Evolutionary conservation across 139 green algal genomes (phyloP), one percentile per base, ranked within the genome.

Genomic region (Eudorina sp.): DNA sequence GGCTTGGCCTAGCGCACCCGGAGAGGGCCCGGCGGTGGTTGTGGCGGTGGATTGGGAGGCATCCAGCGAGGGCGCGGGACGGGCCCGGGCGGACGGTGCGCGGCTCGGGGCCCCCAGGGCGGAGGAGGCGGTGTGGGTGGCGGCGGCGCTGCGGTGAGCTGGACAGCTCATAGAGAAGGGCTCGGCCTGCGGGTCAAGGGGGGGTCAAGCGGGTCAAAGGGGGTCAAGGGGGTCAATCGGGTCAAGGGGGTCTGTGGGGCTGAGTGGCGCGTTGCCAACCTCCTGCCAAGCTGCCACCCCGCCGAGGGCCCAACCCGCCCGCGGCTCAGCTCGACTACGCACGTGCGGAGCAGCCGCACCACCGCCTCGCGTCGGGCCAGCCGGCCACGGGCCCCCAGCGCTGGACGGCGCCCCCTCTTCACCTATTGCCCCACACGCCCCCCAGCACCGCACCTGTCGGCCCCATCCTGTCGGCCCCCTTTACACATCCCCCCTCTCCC

Each of bases 91-190:
- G 0, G 31, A 6, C 21, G 43, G 4, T 38, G 16, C 16, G 55
- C 79, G 79, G 79, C 41, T 4, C 25, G 9, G 31, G 36, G 62
- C 2, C 27, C 62, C 62, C n/a, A n/a, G n/a, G 62, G 62, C 31
- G 60, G 46, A 60, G 27, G 62, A 46, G 19, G 38, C 19, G 13
- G 34, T 3, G 36, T 55, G 38, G 23, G 36, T 41, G 2, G 46
- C 38, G 66, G 25, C 40, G 51, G 41, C 51, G 75, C 4, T 43
- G 41, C 78, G 40, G 74, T 93, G 77, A 0, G 31, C 45, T 8
- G 90, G 87, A 66, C 90, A 91, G 18, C 69, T 40, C 76, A 91
- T 73, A 1, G 86, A 89, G 90, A 90, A 92, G 53, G 90, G 86
- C 64, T 91, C 86, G n/a, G 90, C 81, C 90, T 91, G 75, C 4